Evolutionary conservation across 2,329 filamentous ascomycete genomes (phyloP).

Genomic region (Raffaelea deltoideospora): DNA sequence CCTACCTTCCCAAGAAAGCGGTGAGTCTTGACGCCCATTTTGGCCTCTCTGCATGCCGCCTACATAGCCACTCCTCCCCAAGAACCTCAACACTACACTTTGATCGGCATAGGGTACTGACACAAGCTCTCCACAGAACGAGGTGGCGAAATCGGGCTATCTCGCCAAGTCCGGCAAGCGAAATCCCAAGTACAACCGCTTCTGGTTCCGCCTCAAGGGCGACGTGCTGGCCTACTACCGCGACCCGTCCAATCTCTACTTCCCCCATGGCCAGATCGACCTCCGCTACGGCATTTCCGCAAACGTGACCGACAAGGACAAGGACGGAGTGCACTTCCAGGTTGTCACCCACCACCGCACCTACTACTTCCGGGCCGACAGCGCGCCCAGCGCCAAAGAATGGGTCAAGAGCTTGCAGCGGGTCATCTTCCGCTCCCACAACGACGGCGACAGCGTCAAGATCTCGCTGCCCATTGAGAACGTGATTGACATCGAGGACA

Average conservation of each 20-base stretch:
- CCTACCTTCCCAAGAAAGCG: slow-evolving; percentile 87
- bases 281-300: slow-evolving; percentile 83
- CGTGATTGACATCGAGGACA: slow-evolving; percentile 84
- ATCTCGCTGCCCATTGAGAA: slow-evolving; percentile 82
- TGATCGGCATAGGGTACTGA: too few relatives aligned
- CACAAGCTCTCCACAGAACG: slow-evolving; percentile 36
- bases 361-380: slow-evolving; percentile 83
- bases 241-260: slow-evolving; percentile 74
- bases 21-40: slow-evolving; percentile 28
- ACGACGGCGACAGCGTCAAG: slow-evolving; percentile 94
- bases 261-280: slow-evolving; percentile 82
- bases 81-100: not conserved
- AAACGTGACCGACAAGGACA: slow-evolving; percentile 54
- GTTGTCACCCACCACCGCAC: slow-evolving; percentile 70
- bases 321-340: slow-evolving; percentile 62
- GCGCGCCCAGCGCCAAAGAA: slow-evolving; percentile 73
- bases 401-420: slow-evolving; percentile 92
- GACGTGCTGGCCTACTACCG: slow-evolving; percentile 85
- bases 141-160: slow-evolving; percentile 73
- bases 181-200: slow-evolving; percentile 75
- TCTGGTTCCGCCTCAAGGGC: slow-evolving; percentile 87
- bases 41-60: not conserved
- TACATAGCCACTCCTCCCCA: not conserved
- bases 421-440: slow-evolving; percentile 89
- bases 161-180: slow-evolving; percentile 77